A percentile compares a stretch with the other conserved stretches of the same genome.
Evolutionary conservation across 805 yeast genomes (phyloP).

Genomic region (Barnettozyma populi): DNA sequence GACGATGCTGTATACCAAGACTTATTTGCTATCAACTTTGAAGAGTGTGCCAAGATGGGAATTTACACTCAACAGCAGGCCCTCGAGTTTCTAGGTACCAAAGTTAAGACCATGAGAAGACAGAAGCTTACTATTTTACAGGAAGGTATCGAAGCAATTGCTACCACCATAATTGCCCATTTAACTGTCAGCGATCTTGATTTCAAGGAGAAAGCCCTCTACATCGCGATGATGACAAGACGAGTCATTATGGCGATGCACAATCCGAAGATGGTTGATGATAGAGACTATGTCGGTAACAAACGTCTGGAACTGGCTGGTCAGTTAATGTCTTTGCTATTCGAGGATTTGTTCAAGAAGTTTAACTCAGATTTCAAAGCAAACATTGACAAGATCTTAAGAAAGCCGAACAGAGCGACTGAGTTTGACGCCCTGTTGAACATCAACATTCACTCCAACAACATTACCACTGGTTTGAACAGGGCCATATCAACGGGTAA

Average conservation of each 20-base stretch:
- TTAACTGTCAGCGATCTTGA: conserved; percentile 78
- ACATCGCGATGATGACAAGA: conserved; percentile 94
- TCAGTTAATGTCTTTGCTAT: conserved; percentile 87
- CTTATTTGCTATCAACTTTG: conserved; percentile 85
- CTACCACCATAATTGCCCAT: conserved; percentile 95
- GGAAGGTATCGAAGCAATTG: conserved; percentile 95
- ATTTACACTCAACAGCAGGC: conserved; percentile 93
- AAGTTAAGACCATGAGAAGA: conserved; percentile 90
- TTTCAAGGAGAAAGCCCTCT: conserved; percentile 89
- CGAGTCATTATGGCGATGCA: conserved; percentile 94
- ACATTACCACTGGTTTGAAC: conserved; percentile 89
- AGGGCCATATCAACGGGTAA: conserved; percentile 98
- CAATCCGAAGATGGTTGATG: conserved; percentile 94
- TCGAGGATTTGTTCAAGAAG: conserved; percentile 95
- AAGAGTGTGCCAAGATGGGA: conserved; percentile 83
- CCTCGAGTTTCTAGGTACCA: conserved; percentile 80
- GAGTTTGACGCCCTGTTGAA: conserved; percentile 92
- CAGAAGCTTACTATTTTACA: conserved; percentile 77
- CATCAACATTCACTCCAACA: conserved; percentile 86
- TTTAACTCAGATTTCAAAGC: conserved; percentile 94
- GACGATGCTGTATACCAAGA: conserved; percentile 85
- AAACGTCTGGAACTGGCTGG: conserved; percentile 97
- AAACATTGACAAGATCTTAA: conserved; percentile 86
- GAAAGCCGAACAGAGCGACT: conserved; percentile 89
- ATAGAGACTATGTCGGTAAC: conserved; percentile 97